Evolutionary conservation across 352 stramenopile species (phyloP), one percentile per base, ranked within the genome.

Genomic region (Pilasporangium apinafurcum): DNA sequence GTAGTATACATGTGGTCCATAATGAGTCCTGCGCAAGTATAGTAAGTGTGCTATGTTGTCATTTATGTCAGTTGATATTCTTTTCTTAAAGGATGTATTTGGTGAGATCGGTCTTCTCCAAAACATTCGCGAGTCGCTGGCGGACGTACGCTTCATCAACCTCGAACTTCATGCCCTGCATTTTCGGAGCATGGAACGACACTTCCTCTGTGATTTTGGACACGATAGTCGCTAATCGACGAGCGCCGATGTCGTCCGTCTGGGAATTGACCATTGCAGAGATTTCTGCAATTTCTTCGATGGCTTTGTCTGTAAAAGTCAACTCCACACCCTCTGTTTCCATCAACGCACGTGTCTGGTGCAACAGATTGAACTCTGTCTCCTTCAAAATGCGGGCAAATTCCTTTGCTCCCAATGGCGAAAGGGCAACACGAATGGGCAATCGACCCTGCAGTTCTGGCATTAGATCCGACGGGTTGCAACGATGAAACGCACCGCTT

Each of bases 141-240:
- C 94, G 62, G 26, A 99, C 95, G 58, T 98, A 94, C 42, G 67
- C 74, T 56, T 96, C 93, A 61, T 96, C 87, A 5, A 99, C 83
- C 17, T 76, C 58, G 28, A 98, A 84, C n/a, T 51, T 66, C 47
- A 85, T 59, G 28, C 74, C 74, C 33, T 68, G 67, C 73, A 93
- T 86, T 55, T 98, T 92, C 5, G 95, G 83, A 6, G 96, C 92
- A 50, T 98, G 81, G 68, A 99, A 99, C 45, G 88, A 98, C 21
- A 99, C 94, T 36, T 98, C 86, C 65, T 99, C 96, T 44, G 98
- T 96, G 47, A 99, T 97, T 47, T 97, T 91, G 65, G 98, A 96
- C 56, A 99, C 70, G 49, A 92, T 84, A 14, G 96, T 99, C 56
- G 98, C 95, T 34, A 99, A 74, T 34, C 97, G 86, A 28, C 97